Conservation (phyloP, 306 rosid genomes). For the Medicago lupulina region DNA sequence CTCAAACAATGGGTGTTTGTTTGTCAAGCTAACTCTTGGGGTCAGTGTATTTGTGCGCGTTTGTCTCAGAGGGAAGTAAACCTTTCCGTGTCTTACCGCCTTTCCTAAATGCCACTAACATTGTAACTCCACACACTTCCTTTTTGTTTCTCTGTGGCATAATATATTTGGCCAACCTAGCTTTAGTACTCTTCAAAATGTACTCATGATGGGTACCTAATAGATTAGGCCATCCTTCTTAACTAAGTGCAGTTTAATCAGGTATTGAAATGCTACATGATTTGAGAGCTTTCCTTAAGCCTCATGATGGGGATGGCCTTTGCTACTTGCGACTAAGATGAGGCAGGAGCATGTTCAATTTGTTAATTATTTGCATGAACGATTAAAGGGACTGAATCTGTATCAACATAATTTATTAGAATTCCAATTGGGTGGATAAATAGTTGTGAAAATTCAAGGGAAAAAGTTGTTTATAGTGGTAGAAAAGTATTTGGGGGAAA, state of each 20-base stretch:
- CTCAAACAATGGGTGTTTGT: neutral
- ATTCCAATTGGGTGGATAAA: neutral
- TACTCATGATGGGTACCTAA: neutral
- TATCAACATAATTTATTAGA: neutral
- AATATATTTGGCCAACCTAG: neutral
- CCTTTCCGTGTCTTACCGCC: neutral
- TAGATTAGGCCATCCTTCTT: neutral
- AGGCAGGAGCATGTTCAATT: neutral
- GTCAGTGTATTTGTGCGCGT: neutral
- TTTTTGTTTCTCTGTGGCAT: neutral
- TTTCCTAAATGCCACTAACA: neutral
- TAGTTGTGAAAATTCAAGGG: neutral
- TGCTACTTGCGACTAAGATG: neutral
- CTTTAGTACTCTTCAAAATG: neutral
- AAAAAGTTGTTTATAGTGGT: neutral
- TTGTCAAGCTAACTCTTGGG: neutral
- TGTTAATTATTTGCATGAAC: neutral
- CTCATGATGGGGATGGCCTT: neutral
- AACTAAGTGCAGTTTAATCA: neutral
- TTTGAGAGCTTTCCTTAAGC: neutral
- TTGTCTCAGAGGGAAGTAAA: neutral
- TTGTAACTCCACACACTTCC: constrained; percentile 7
- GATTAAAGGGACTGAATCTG: neutral
- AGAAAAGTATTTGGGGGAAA: neutral
- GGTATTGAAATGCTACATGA: constrained; percentile 2